These are phyloP conservation scores for Gigaspora rosea DNA, from an alignment of 192 early-diverging fungal species.

Conservation along the genomic window DNA sequence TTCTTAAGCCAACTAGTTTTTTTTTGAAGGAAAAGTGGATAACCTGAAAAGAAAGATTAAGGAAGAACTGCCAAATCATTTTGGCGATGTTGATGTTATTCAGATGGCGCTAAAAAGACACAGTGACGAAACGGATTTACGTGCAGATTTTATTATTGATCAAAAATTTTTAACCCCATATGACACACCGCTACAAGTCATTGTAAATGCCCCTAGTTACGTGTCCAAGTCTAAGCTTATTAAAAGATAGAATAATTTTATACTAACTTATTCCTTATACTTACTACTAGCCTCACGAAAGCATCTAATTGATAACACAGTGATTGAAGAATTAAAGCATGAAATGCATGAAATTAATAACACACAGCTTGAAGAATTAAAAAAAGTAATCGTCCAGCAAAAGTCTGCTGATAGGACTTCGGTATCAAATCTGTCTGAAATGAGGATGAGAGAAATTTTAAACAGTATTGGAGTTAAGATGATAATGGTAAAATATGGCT, in stretches of 20 bases:
- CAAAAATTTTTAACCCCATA: no score
- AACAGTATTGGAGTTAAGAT: not conserved
- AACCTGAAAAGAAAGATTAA: no score
- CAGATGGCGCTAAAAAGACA: no score
- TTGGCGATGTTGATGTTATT: no score
- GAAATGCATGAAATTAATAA: not conserved
- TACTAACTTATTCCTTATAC: not conserved
- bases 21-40: no score
- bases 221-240: not conserved
- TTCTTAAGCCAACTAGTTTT: no score
- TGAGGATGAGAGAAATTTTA: conserved; percentile 3
- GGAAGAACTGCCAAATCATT: no score
- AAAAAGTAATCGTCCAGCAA: not conserved
- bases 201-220: not conserved
- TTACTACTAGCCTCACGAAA: not conserved
- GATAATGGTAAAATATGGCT: not conserved
- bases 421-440: not conserved
- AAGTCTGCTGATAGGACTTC: not conserved
- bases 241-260: not conserved
- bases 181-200: not conserved
- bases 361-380: no score
- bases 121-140: no score
- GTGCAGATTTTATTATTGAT: no score
- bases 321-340: no score
- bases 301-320: not conserved